Conservation (phyloP, 192 early-diverging fungal species). For the Phycomyces nitens region DNA sequence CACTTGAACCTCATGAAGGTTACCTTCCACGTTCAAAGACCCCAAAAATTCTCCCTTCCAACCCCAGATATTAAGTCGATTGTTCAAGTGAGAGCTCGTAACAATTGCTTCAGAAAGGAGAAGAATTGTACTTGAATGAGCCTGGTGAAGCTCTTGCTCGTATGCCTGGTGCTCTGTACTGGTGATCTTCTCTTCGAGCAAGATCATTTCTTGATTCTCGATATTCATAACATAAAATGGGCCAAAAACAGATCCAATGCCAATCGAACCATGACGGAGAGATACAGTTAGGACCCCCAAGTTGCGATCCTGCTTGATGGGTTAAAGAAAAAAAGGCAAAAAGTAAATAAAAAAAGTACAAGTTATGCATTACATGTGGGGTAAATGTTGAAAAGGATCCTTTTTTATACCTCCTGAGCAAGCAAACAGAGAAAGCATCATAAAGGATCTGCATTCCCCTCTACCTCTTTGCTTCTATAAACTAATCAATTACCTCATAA, state of each 20-base stretch:
- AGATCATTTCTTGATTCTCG: not conserved
- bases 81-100: not conserved
- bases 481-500: not conserved
- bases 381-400: not conserved
- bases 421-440: not conserved
- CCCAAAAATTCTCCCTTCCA: not conserved
- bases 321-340: not conserved
- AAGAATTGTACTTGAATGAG: not conserved
- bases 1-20: not conserved
- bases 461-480: not conserved
- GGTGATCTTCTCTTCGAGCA: not conserved
- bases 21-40: not conserved
- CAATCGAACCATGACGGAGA: not conserved
- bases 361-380: not conserved
- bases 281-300: not conserved
- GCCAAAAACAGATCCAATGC: not conserved
- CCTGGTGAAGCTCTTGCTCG: not conserved
- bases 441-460: no score
- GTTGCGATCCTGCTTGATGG: not conserved
- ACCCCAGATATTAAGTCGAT: not conserved
- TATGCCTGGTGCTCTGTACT: not conserved
- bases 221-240: constrained; percentile 3
- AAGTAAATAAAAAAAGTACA: not conserved
- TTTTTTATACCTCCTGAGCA: constrained; percentile 3
- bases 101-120: not conserved